Base-by-base conservation (phyloP, 768 basidiomycete genomes). In the Pulveroboletus frians region DNA sequence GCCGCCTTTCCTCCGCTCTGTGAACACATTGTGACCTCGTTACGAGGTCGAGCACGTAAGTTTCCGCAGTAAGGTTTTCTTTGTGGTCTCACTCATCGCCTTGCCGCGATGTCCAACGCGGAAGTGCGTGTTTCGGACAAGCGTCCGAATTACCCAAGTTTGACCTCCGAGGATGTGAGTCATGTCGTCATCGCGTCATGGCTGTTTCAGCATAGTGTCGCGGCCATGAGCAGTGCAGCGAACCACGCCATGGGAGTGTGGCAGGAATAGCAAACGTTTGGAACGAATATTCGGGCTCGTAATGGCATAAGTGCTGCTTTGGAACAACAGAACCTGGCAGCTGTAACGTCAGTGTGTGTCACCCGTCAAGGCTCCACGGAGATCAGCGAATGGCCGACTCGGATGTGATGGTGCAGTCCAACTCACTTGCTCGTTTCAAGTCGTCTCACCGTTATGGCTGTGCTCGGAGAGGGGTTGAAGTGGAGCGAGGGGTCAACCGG, bases 1-100 rank as follows among this genome's bases (percentile, higher is more conserved):
- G 45, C 58, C 63, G 45, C 53, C 52, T 49, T 60, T n/a, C 2
- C 47, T 51, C 55, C 63, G 58, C 49, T 36, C 52, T 39, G 53
- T 39, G 45, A 13, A 51, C 43, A 38, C 53, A 34, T 51, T 52
- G 44, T 55, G 43, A 14, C 34, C 36, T 30, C 47, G 56, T 65
- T 39, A 49, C 41, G 41, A 63, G 46, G 54, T 45, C 10, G 38
- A 43, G 37, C 54, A 65, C 60, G 62, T 63, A 65, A 65, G 53
- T 57, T 52, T 37, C 40, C 50, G 36, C 43, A 50, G 31, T 9
- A 48, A 49, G 23, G 23, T 26, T 26, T 26, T 26, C 23, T 26
- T 26, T 6, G 23, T 26, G 23, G 23, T 6, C 23, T 26, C 52
- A 46, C 42, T 55, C 63, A 54, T 47, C 34, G 36, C 27, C 48